Evolutionary conservation across 768 basidiomycete genomes (phyloP), one percentile per base, ranked within the genome.

Genomic region (Collybiopsis confluens): DNA sequence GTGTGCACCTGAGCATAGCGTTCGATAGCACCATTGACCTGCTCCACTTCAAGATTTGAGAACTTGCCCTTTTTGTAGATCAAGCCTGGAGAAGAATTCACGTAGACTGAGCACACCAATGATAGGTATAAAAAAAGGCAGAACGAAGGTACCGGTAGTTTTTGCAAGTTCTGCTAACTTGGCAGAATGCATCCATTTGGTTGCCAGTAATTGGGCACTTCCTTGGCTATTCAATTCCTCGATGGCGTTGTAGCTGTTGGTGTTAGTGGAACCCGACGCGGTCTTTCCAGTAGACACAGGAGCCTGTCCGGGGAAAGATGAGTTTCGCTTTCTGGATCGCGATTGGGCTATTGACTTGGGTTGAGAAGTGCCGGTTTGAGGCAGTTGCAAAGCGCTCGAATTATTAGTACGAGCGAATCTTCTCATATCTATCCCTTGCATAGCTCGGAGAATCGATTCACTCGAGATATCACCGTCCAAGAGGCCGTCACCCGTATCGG

Each of bases 11-110:
- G 60, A 51, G 78, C 77, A 63, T 84, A 90, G 8, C 70, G 66
- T 53, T 86, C 82, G 33, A 92, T 82, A 6, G 89, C 90, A 13
- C 68, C 65, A 57, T 70, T 76, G 1, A 92, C 67, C 57, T 85
- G 84, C 23, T 82, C 76, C 54, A 84, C 86, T 62, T 93, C 90
- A 38, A 83, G 82, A 0, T 85, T 80, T 23, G 89, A 90, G 61
- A 93, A 93, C 63, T 90, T 92, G 13, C 90, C 90, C 67, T 91
- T 91, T 70, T 86, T 91, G 66, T 90, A 92, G 2, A 88, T 78
- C n/a, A 92, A 78, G 28, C 89, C 90, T 92, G 54, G 21, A 56
- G 42, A 1, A 36, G 37, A 36, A 23, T n/a, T n/a, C n/a, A n/a
- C n/a, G 42, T 52, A 57, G 56, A 13, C 44, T 52, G 27, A 35